Base-by-base conservation (phyloP, 2,329 filamentous ascomycete species). In the Curvularia sp. region DNA sequence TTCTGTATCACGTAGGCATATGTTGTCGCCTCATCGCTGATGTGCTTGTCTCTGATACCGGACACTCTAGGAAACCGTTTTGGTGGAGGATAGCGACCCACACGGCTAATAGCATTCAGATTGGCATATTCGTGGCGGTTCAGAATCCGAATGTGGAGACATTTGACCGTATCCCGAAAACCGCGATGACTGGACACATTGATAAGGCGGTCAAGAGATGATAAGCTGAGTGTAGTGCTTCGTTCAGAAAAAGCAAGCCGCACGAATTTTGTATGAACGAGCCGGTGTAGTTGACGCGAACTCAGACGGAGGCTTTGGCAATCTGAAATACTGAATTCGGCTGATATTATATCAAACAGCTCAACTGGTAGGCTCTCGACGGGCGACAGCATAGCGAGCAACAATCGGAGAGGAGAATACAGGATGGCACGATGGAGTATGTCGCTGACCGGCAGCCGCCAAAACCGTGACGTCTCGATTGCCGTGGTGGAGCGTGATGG, bases 331-430 rank as follows among this genome's bases (percentile, higher is more conserved):
- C 63, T 49, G 20, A 75, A 51, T 43, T 61, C 38, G 35, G 52
- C 47, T 44, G 65, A 58, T 28, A 74, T 60, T 28, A 69, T 51
- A 24, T 74, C 71, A 35, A 70, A 64, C 6, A 74, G 60, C 67
- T 75, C 73, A 15, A 68, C 63, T 20, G 70, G 70, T 44, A 75
- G 70, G 42, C 57, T 49, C 49, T 72, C 71, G 28, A 75, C 57
- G 4, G 51, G 58, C 42, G 71, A 65, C 47, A 57, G 48, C 68
- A 73, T 75, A 18, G 26, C 12, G 33, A 7, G 28, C 24, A 24
- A 28, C 22, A 15, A n/a, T 15, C 13, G 12, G 28, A n/a, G 48
- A 20, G 6, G 22, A n/a, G 22, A 57, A 33, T 22, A 24, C 6
- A 12, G n/a, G n/a, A 26, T 33, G 6, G 13, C 26, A 31, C 31